A percentile compares a stretch with the other conserved stretches of the same genome.
Conservation (phyloP, 2,329 filamentous ascomycete species). For the Exophiala phaeomuriformis region DNA sequence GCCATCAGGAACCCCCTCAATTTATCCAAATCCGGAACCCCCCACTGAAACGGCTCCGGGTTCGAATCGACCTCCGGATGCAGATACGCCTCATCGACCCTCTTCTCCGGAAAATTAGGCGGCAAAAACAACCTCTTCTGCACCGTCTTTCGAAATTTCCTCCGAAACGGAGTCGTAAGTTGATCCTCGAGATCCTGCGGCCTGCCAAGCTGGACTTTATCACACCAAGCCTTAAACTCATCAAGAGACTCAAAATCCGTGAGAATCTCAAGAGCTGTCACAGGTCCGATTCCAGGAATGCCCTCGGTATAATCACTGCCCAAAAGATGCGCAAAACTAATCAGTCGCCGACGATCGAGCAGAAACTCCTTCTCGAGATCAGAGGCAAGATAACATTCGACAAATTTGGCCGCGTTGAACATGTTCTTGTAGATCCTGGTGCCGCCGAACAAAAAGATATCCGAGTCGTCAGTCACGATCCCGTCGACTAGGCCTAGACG, state of each 20-base stretch:
- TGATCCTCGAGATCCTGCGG: slow-evolving; percentile 56
- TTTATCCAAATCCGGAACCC: slow-evolving; percentile 83
- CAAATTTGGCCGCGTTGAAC: slow-evolving; percentile 97
- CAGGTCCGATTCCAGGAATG: slow-evolving; percentile 80
- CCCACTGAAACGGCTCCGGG: slow-evolving; percentile 82
- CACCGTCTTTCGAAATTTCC: slow-evolving; percentile 77
- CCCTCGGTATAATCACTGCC: slow-evolving; percentile 95
- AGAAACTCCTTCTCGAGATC: slow-evolving; percentile 88
- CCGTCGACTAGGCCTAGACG: slow-evolving; percentile 82
- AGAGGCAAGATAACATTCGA: slow-evolving; percentile 81
- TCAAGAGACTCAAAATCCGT: slow-evolving; percentile 71
- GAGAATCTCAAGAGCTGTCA: slow-evolving; percentile 88
- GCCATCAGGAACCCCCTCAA: slow-evolving; percentile 77
- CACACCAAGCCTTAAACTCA: slow-evolving; percentile 86
- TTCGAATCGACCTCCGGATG: slow-evolving; percentile 76
- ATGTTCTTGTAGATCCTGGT: slow-evolving; percentile 98
- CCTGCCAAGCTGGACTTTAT: slow-evolving; percentile 61
- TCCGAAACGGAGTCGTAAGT: slow-evolving; percentile 58
- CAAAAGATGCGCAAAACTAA: slow-evolving; percentile 80
- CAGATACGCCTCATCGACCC: slow-evolving; percentile 77
- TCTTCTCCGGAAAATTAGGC: slow-evolving; percentile 65
- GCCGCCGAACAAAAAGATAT: slow-evolving; percentile 93
- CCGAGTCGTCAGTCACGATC: slow-evolving; percentile 94
- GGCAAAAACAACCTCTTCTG: slow-evolving; percentile 77
- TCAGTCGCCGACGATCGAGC: slow-evolving; percentile 77